phyloP scores from a whole-genome alignment of 495 filamentous ascomycete species.

The Hypomontagnella submonticulosa region DNA sequence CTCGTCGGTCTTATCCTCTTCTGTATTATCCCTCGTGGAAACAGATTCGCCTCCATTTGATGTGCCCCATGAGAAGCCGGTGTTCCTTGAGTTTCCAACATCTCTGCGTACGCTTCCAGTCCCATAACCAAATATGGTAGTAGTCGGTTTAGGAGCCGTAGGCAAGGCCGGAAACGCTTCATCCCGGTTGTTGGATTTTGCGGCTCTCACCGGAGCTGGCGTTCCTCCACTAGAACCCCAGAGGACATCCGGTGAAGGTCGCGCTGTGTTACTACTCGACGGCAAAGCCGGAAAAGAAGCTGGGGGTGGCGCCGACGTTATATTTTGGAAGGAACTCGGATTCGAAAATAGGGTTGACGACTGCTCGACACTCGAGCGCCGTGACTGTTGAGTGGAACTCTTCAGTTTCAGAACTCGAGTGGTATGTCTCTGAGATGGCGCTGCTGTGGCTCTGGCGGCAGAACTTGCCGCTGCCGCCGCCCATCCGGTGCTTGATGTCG shows the following conservation, averaged over 20 bases:
- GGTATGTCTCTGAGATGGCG: slow-evolving; percentile 52
- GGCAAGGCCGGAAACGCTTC: slow-evolving; percentile 88
- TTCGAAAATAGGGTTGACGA: slow-evolving; percentile 34
- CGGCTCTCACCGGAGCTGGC: slow-evolving; percentile 41
- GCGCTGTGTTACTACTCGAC: slow-evolving; percentile 33
- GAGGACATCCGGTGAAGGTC: slow-evolving; percentile 38
- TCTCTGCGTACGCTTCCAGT: slow-evolving; percentile 77
- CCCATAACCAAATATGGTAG: slow-evolving; percentile 82
- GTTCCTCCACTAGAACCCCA: slow-evolving; percentile 41
- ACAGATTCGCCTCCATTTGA: slow-evolving; percentile 6
- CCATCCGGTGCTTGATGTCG: slow-evolving; percentile 62
- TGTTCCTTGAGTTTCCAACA: slow-evolving; percentile 54
- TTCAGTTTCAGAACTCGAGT: slow-evolving; percentile 60
- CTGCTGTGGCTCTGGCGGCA: slow-evolving; percentile 48
- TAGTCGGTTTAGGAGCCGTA: slow-evolving; percentile 78
- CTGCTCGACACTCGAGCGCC: slow-evolving; percentile 40
- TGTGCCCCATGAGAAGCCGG: slow-evolving; percentile 55
- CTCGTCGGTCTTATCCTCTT: slow-evolving; percentile 50
- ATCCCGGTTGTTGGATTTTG: slow-evolving; percentile 42
- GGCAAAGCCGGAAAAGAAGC: slow-evolving; percentile 75
- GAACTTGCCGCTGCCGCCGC: slow-evolving; percentile 60
- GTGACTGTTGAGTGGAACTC: slow-evolving; percentile 57
- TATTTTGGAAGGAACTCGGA: slow-evolving; percentile 53
- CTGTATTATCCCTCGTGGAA: slow-evolving; percentile 31
- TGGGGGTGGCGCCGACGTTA: slow-evolving; percentile 45